Evolutionary conservation across 2,329 filamentous ascomycete genomes (phyloP).

Genomic region (Colletotrichum navitas): DNA sequence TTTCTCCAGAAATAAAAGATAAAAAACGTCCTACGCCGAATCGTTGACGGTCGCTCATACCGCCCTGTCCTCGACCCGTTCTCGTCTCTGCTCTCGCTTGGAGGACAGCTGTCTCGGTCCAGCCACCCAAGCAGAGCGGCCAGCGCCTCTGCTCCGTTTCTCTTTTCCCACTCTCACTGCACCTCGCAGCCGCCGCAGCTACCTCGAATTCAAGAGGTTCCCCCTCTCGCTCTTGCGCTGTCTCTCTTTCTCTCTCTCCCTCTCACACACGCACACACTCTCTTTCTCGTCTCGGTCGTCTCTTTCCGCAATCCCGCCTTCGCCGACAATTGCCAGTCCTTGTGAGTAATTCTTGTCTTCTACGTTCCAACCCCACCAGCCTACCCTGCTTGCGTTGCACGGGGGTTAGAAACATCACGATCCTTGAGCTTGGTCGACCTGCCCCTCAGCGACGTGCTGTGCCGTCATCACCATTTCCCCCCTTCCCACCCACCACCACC

Average conservation of each 20-base stretch:
- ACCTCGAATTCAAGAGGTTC: constrained; percentile 3
- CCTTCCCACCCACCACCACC: constrained; percentile 30
- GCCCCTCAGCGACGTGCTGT: constrained; percentile 42
- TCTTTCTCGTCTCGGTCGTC: not conserved
- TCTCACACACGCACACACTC: not conserved
- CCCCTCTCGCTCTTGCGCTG: not conserved
- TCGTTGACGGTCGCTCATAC: not conserved
- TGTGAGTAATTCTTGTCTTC: constrained; percentile 36
- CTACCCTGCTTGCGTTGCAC: constrained; percentile 19
- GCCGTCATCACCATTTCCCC: constrained; percentile 42
- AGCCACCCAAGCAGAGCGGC: constrained; percentile 15
- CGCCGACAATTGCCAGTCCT: constrained; percentile 31
- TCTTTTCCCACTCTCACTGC: constrained; percentile 7
- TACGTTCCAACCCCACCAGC: constrained; percentile 18
- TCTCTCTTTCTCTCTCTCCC: not conserved
- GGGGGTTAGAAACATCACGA: constrained; percentile 34
- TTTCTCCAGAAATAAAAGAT: constrained; percentile 1
- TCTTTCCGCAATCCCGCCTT: constrained; percentile 24
- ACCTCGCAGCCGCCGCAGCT: constrained; percentile 13
- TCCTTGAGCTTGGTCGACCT: constrained; percentile 37
- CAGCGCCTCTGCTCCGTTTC: constrained; percentile 21
- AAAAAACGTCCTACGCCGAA: too few relatives aligned
- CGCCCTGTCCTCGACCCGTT: constrained; percentile 5
- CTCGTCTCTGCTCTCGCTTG: constrained; percentile 7
- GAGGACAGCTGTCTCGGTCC: constrained; percentile 11